Conservation (phyloP, 73 alveolate genomes). For the Paramecium caudatum region DNA sequence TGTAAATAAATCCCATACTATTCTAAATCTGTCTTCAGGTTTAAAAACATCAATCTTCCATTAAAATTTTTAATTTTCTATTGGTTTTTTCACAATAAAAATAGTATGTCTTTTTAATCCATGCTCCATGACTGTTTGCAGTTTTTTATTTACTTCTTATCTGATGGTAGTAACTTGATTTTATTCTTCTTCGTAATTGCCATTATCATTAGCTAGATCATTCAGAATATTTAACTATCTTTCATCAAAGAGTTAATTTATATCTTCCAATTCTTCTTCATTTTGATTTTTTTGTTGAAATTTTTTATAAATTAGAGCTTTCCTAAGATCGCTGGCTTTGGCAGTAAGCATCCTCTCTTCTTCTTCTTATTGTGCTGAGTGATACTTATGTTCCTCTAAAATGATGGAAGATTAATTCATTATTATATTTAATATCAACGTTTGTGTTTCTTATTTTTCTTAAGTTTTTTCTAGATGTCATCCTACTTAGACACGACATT, state of each 20-base stretch:
- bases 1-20: constrained; percentile 49
- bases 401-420: constrained; percentile 36
- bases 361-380: constrained; percentile 33
- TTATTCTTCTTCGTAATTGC: constrained; percentile 20
- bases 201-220: constrained; percentile 55
- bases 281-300: constrained; percentile 8
- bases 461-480: neutral
- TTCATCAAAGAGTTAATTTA: constrained; percentile 40
- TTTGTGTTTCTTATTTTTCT: neutral
- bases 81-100: neutral
- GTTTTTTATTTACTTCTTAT: constrained; percentile 18
- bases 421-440: neutral
- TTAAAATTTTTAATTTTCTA: neutral
- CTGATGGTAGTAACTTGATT: neutral
- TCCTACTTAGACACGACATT: neutral
- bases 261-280: constrained; percentile 56
- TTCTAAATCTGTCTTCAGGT: constrained; percentile 66
- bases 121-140: constrained; percentile 22
- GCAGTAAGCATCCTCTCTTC: constrained; percentile 31
- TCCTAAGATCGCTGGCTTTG: constrained; percentile 24
- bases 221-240: constrained; percentile 54
- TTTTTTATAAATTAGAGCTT: constrained; percentile 24
- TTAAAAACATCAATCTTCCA: neutral
- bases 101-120: constrained; percentile 13
- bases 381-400: neutral